Percentiles rank a stretch among this genome's conserved stretches.
Conservation (phyloP, 2,329 filamentous ascomycete species). For the Colletotrichum chlorophyti region DNA sequence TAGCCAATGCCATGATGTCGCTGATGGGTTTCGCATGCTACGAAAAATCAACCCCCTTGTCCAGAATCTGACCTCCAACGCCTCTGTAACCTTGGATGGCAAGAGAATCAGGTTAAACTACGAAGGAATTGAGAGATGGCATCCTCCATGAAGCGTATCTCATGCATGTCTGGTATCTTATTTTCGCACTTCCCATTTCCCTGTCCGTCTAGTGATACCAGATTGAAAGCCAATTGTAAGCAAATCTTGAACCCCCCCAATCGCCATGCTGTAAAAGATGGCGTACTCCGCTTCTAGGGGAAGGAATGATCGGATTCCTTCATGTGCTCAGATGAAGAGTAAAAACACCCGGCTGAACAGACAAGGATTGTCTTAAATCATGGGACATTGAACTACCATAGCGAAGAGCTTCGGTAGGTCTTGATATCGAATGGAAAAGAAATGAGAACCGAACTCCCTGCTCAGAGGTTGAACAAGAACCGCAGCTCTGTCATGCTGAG, state of each 20-base stretch:
- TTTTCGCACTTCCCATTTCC: not conserved
- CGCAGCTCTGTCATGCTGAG: conserved; percentile 71
- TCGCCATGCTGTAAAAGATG: not conserved
- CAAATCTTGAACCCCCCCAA: not conserved
- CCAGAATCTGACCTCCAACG: too few species aligned
- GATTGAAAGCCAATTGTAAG: conserved; percentile 4
- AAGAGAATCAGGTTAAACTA: too few species aligned
- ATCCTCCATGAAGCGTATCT: conserved; percentile 10
- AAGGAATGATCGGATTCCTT: not conserved
- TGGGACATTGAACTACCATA: not conserved
- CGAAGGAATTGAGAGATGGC: too few species aligned
- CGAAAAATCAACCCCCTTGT: not conserved
- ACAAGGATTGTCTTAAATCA: not conserved
- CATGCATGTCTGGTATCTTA: conserved; percentile 3
- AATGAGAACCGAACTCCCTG: not conserved
- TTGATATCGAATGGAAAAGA: not conserved
- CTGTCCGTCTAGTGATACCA: conserved; percentile 9
- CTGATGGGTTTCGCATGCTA: too few species aligned
- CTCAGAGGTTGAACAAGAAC: conserved; percentile 64
- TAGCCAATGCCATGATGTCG: too few species aligned
- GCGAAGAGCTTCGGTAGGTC: not conserved
- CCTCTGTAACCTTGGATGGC: too few species aligned
- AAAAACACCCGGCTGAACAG: not conserved
- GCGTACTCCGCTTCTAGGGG: not conserved
- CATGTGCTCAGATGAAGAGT: not conserved